Conservation (phyloP, 176 grass and related monocot species). For the Dendrocalamus sinicus region DNA sequence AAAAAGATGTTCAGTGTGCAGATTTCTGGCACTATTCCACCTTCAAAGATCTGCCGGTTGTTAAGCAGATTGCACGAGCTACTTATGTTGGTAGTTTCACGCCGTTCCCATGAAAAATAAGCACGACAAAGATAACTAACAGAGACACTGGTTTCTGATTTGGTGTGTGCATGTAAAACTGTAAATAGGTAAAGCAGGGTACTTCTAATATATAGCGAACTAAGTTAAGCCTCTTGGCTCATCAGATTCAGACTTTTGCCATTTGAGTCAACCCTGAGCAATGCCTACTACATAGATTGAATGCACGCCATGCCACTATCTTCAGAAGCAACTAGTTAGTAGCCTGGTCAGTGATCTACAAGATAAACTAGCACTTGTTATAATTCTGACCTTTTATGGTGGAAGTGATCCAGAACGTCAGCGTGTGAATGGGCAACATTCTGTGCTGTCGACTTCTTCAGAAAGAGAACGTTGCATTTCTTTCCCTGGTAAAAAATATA, state of each 20-base stretch:
- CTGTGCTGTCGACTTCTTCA: conserved; percentile 15
- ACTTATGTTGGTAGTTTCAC: neutral
- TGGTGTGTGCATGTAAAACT: neutral
- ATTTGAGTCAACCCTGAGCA: neutral
- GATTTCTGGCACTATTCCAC: conserved; percentile 43
- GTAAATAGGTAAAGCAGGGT: neutral
- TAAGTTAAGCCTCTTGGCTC: conserved; percentile 2
- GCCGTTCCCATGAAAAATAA: conserved; percentile 9
- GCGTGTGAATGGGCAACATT: neutral
- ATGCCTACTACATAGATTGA: neutral
- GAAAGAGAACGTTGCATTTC: neutral
- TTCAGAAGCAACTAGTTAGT: neutral
- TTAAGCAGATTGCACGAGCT: neutral
- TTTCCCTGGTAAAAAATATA: conserved; percentile 1
- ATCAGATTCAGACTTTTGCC: neutral
- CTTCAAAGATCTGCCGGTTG: neutral
- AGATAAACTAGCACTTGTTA: neutral
- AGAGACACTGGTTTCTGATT: neutral
- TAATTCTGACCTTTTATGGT: conserved; percentile 46
- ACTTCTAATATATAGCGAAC: neutral
- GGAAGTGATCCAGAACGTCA: conserved; percentile 11
- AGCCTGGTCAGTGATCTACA: conserved; percentile 2
- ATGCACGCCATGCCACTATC: neutral
- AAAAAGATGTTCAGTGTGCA: conserved; percentile 13
- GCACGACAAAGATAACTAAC: neutral